A percentile compares a stretch with the other conserved stretches of the same genome.
Conservation (phyloP, 169 alveolate species). For the Babesia divergens region DNA sequence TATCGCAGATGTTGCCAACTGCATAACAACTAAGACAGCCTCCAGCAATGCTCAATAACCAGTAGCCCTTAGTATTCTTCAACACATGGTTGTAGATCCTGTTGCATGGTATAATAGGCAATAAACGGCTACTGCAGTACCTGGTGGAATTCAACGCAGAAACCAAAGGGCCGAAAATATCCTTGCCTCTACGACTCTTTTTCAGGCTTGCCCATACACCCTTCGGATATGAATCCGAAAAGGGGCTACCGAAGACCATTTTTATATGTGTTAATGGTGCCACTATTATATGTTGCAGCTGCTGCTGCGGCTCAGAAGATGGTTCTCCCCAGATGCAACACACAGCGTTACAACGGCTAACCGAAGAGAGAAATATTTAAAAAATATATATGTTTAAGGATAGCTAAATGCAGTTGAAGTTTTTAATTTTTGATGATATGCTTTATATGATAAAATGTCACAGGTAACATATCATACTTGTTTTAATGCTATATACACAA, state of each 20-base stretch:
- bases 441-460: too few relatives aligned
- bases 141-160: constrained; percentile 37
- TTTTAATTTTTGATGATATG: too few relatives aligned
- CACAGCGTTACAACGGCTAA: not conserved
- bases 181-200: constrained; percentile 56
- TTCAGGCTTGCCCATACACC: constrained; percentile 50
- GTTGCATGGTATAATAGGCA: not conserved
- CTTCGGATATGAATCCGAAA: constrained; percentile 52
- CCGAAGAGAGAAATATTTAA: too few relatives aligned
- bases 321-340: constrained; percentile 12
- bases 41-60: constrained; percentile 61
- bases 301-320: not conserved
- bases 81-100: constrained; percentile 65
- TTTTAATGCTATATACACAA: too few relatives aligned
- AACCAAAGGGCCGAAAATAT: constrained; percentile 27
- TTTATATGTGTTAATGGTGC: not conserved
- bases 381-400: too few relatives aligned
- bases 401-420: too few relatives aligned
- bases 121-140: not conserved
- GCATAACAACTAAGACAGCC: constrained; percentile 52
- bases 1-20: constrained; percentile 51
- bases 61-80: constrained; percentile 61
- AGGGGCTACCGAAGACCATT: constrained; percentile 69
- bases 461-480: too few relatives aligned
- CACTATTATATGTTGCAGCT: not conserved